Evolutionary conservation across 805 yeast genomes (phyloP), one percentile per base, ranked within the genome.

Genomic region (Ogataea glucozyma): DNA sequence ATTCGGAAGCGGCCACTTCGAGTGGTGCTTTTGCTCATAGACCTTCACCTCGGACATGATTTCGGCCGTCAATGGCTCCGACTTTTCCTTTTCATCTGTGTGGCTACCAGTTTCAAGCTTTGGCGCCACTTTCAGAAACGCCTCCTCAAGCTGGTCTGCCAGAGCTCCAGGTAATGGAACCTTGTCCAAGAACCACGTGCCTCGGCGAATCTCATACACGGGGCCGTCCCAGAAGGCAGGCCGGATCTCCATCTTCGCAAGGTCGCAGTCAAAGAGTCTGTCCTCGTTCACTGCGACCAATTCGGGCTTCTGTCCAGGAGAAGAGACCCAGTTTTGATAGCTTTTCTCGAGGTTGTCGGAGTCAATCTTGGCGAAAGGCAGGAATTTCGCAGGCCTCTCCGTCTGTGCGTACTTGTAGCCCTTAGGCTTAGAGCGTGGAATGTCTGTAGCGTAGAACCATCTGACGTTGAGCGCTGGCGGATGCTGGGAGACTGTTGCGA

Each of bases 221-320:
- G 97, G 93, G 1, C 97, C 97, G 6, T 79, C 81, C 97, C 97
- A 91, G 60, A 81, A 91, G 0, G 82, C 75, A 0, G 98, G 95
- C 3, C 65, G 51, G 54, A 90, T 61, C 37, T 71, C 72, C 62
- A 80, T 72, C 6, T 66, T 62, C 0, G 57, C 48, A 16, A 91
- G 47, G 54, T 88, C 79, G 4, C 88, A 96, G 54, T 80, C 78
- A 54, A 85, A 86, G 19, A 91, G 67, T 18, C 78, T 76, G 57
- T 90, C 98, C 54, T 88, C 96, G 57, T 83, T 83, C 1, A 91
- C 97, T 1, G 76, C 75, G 3, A 85, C 76, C 6, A 43, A 4
- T 12, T 30, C 31, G 3, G 47, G 40, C 3, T 27, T 37, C 38
- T 4, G 6, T 19, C 10, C 12, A 40, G 10, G 26, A 20, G 21